Evolutionary conservation across 306 rosid genomes (phyloP).

Genomic region (Quercus agrifolia): DNA sequence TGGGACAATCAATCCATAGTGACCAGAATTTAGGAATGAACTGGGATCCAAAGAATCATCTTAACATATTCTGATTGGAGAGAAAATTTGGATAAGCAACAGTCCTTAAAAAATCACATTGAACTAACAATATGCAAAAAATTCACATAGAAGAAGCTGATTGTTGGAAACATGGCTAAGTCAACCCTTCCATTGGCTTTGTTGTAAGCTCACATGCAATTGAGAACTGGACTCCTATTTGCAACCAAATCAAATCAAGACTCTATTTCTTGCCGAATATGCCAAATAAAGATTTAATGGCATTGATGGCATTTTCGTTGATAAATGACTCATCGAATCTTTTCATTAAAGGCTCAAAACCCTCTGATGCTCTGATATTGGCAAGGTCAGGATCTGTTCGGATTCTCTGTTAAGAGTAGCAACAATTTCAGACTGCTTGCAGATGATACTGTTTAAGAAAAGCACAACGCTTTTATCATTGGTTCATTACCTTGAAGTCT

Average conservation of each 20-base stretch:
- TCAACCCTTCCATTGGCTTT: not conserved
- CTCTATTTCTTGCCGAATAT: conserved; percentile 61
- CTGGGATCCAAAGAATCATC: not conserved
- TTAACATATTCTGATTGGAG: not conserved
- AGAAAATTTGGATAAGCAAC: not conserved
- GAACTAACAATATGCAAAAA: not conserved
- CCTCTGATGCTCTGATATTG: conserved; percentile 50
- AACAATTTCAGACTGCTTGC: conserved; percentile 20
- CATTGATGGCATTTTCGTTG: conserved; percentile 96
- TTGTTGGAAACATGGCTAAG: not conserved
- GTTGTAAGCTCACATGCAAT: not conserved
- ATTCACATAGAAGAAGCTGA: not conserved
- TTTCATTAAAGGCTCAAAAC: conserved; percentile 63
- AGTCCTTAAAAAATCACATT: not conserved
- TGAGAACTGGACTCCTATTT: not conserved
- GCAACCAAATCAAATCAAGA: not conserved
- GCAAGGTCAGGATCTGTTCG: conserved; percentile 90
- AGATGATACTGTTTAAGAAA: not conserved
- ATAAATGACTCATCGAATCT: conserved; percentile 87
- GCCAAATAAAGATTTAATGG: conserved; percentile 89
- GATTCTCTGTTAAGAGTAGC: conserved; percentile 62
- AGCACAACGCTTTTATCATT: not conserved
- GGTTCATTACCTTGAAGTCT: conserved; percentile 80
- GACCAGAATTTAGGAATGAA: not conserved
- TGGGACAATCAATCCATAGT: not conserved